These are phyloP conservation scores for Diaporthe ampelina DNA, from an alignment of 2,329 filamentous ascomycete species.

Conservation along the genomic window DNA sequence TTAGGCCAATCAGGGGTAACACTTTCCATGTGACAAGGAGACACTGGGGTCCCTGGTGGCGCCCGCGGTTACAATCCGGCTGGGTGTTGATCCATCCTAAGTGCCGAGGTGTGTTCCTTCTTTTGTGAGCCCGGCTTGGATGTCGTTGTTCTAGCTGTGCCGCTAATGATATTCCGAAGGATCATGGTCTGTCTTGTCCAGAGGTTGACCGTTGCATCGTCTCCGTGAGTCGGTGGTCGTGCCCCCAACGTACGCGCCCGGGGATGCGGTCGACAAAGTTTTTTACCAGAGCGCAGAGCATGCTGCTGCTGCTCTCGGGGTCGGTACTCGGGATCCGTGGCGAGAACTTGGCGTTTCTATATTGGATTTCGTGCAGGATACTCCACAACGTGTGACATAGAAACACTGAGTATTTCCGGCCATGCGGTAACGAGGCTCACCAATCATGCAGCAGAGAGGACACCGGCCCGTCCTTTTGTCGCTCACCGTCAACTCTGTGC, in stretches of 20 bases:
- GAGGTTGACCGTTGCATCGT: neutral
- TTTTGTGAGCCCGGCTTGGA: neutral
- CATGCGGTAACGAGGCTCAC: constrained; percentile 28
- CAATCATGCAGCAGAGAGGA: constrained; percentile 11
- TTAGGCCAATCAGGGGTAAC: constrained; percentile 32
- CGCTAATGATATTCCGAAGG: constrained; percentile 11
- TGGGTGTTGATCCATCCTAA: constrained; percentile 9
- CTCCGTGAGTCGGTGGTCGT: neutral
- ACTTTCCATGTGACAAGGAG: constrained; percentile 29
- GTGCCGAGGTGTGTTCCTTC: constrained; percentile 11
- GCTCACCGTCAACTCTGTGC: constrained; percentile 13
- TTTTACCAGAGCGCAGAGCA: neutral
- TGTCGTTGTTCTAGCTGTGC: neutral
- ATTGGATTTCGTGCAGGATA: constrained; percentile 27
- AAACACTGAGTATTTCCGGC: constrained; percentile 15
- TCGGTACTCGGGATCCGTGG: constrained; percentile 31
- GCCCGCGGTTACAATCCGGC: constrained; percentile 22
- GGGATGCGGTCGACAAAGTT: neutral
- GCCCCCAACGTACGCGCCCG: neutral
- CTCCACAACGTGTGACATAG: constrained; percentile 19
- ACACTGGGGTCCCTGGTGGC: constrained; percentile 12
- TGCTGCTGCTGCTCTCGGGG: constrained; percentile 3
- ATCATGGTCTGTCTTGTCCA: neutral
- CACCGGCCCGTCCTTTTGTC: constrained; percentile 1
- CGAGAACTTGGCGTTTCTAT: constrained; percentile 31